Conservation (phyloP, 768 basidiomycete species). For the Myochromella boudieri region DNA sequence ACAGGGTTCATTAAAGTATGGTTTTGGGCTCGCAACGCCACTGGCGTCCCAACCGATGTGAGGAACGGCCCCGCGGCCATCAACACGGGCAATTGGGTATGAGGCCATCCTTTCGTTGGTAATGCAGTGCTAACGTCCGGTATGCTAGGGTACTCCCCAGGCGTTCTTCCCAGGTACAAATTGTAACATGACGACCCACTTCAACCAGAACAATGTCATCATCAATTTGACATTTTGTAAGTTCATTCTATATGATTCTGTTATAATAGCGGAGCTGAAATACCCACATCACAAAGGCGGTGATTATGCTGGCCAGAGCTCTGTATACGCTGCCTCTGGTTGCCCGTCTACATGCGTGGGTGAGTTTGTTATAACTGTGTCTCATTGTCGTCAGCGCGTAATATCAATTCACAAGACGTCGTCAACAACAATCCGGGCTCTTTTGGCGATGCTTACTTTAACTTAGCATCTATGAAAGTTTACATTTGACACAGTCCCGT, state of each 20-base stretch:
- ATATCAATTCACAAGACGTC: slow-evolving; percentile 37
- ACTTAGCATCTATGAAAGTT: slow-evolving; percentile 54
- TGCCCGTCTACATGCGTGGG: slow-evolving; percentile 60
- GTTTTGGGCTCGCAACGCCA: slow-evolving; percentile 66
- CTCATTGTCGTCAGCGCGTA: not conserved
- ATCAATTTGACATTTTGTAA: slow-evolving; percentile 54
- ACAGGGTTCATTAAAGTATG: slow-evolving; percentile 58
- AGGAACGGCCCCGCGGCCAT: slow-evolving; percentile 35
- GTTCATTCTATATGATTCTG: slow-evolving; percentile 2
- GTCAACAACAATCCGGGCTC: slow-evolving; percentile 63
- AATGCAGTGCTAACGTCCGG: not conserved
- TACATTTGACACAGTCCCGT: slow-evolving; percentile 21
- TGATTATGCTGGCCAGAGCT: slow-evolving; percentile 65
- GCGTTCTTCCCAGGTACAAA: slow-evolving; percentile 59
- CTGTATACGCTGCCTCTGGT: slow-evolving; percentile 41
- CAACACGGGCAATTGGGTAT: slow-evolving; percentile 56
- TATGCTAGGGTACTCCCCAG: slow-evolving; percentile 46
- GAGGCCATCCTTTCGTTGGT: slow-evolving; percentile 7
- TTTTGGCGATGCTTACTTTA: slow-evolving; percentile 68
- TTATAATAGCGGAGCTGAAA: not conserved
- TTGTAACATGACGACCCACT: slow-evolving; percentile 58
- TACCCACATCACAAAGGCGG: slow-evolving; percentile 33
- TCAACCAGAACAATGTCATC: slow-evolving; percentile 59
- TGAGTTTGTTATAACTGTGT: slow-evolving; percentile 30
- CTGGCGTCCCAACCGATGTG: slow-evolving; percentile 48